A percentile compares a stretch with the other conserved stretches of the same genome.
Conservation (phyloP, 2,329 filamentous ascomycete species). For the Cladosporium colombiae region DNA sequence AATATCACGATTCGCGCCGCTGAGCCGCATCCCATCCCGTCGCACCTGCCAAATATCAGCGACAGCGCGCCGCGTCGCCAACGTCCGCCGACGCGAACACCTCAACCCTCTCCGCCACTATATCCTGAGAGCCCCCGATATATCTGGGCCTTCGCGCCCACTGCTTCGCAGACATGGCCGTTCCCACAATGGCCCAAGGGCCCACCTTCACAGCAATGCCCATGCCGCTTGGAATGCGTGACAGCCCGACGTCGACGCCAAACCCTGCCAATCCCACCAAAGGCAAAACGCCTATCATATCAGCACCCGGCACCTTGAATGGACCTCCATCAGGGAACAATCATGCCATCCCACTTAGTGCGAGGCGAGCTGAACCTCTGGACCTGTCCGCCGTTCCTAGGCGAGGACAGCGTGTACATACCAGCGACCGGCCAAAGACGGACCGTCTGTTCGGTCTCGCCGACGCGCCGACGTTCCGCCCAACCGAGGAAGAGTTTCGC, state of each 20-base stretch:
- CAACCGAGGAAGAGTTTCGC: constrained; percentile 90
- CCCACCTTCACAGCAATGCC: constrained; percentile 14
- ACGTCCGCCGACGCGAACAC: background rate
- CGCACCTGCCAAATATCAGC: constrained; percentile 16
- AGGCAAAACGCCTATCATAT: constrained; percentile 24
- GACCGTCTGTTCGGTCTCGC: constrained; percentile 79
- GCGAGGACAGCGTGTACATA: constrained; percentile 76
- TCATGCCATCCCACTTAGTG: constrained; percentile 59
- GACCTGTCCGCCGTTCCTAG: constrained; percentile 90
- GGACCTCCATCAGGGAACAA: constrained; percentile 43
- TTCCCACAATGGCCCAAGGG: constrained; percentile 11
- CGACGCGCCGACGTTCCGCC: constrained; percentile 87
- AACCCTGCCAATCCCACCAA: constrained; percentile 22
- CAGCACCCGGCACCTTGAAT: constrained; percentile 36
- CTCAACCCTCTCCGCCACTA: background rate
- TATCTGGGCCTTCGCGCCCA: constrained; percentile 19
- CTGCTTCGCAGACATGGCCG: constrained; percentile 20
- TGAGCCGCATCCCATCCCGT: constrained; percentile 16
- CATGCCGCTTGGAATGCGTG: constrained; percentile 14
- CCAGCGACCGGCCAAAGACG: constrained; percentile 74
- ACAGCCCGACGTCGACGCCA: background rate
- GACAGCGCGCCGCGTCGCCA: constrained; percentile 7
- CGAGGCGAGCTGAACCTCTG: constrained; percentile 66
- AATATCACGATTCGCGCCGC: constrained; percentile 14
- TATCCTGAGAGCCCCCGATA: constrained; percentile 3